Evolutionary conservation across 129 eudicot species (phyloP), one percentile per base, ranked within the genome.

Genomic region (Helianthus tuberosus): DNA sequence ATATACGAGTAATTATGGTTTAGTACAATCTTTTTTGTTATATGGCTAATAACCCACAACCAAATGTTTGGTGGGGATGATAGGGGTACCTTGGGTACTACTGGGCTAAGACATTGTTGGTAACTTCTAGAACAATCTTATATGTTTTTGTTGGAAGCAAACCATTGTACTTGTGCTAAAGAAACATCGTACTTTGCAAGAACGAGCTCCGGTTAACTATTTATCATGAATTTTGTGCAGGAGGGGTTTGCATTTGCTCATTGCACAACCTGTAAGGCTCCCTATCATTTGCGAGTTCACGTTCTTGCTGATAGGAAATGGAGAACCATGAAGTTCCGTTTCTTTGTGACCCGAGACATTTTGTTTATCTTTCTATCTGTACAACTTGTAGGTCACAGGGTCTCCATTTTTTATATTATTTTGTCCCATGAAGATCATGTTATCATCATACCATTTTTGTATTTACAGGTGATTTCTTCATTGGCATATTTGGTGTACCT

Each of bases 221-320:
- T 27, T 27, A 27, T 27, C 36, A 11, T 69, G 44, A 69, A 52
- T 65, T 67, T 74, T 38, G 36, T 82, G 71, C 90, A 94, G 99
- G 99, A 94, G 84, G 99, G 99, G 63, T 88, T 88, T 78, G 99
- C 99, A 75, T 94, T 94, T 88, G 93, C 99, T 76, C 97, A 94
- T 84, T 94, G 99, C 93, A 94, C 99, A 11, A 94, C 99, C 16
- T 94, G 99, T 91, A 94, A 94, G 82, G 96, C 89, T 86, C 99
- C 99, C n/a, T 94, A 94, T 76, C 88, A 91, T 81, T 75, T 94
- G 80, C 86, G 99, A 84, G 99, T 94, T 66, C 99, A 94, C 36
- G 96, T 77, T 64, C 78, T 85, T 85, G 99, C 97, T 69, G 97
- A 91, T 83, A 85, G 96, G 80, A 94, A 87, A 79, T 94, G 99